A percentile compares a stretch with the other conserved stretches of the same genome.
Evolutionary conservation across 192 early-diverging fungal genomes (phyloP).

Genomic region (Cladochytrium replicatum): DNA sequence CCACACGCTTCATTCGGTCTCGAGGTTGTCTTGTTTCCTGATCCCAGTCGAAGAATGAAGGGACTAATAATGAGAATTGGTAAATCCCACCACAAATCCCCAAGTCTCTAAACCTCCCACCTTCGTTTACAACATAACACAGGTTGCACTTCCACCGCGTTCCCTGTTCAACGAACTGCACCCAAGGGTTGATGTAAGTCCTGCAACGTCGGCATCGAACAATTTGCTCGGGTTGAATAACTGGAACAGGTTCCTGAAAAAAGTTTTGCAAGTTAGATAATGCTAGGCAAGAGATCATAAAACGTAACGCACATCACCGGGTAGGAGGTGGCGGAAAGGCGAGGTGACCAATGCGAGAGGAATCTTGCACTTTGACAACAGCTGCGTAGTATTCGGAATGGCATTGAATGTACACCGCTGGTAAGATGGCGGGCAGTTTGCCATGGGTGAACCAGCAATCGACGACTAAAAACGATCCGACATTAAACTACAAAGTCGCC

Average conservation of each 20-base stretch:
- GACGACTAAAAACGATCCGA: conserved; percentile 26
- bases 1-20: conserved; percentile 80
- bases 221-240: conserved; percentile 80
- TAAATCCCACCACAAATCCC: background rate
- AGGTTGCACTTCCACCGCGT: conserved; percentile 95
- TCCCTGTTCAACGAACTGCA: conserved; percentile 90
- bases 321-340: conserved; percentile 66
- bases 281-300: background rate
- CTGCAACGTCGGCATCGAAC: conserved; percentile 90
- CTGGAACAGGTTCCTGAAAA: conserved; percentile 64
- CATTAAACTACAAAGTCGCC: too few relatives aligned
- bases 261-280: background rate
- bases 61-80: conserved; percentile 21
- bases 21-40: conserved; percentile 62
- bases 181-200: conserved; percentile 94
- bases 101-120: conserved; percentile 27
- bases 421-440: conserved; percentile 68
- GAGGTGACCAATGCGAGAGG: conserved; percentile 85
- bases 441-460: conserved; percentile 32
- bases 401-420: conserved; percentile 85
- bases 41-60: conserved; percentile 47
- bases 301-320: conserved; percentile 61
- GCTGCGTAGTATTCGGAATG: conserved; percentile 69
- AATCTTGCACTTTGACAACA: conserved; percentile 79
- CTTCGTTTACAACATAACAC: conserved; percentile 86